These are phyloP conservation scores for Erodium chrysanthum DNA, from an alignment of 441 rosid genomes.

Conservation along the genomic window DNA sequence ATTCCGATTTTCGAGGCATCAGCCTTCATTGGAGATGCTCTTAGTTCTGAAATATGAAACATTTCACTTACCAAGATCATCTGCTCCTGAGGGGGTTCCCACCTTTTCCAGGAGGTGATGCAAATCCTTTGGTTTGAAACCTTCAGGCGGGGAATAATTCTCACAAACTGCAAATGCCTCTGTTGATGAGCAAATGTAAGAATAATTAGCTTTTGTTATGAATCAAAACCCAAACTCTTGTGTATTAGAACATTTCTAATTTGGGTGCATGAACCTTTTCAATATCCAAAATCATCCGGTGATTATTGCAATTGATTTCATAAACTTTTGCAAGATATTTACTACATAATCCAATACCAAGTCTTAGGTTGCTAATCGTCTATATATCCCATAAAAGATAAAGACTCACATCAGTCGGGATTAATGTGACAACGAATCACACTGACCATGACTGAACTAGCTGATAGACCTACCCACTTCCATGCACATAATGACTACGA, in stretches of 20 bases:
- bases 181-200: conserved; percentile 24
- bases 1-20: no score
- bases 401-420: not conserved
- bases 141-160: conserved; percentile 83
- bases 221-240: not conserved
- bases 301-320: not conserved
- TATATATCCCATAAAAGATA: not conserved
- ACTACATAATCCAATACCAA: not conserved
- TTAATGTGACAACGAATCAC: no score
- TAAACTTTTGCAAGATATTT: not conserved
- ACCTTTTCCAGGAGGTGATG: conserved; percentile 79
- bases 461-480: no score
- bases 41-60: not conserved
- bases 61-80: conserved; percentile 54
- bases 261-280: not conserved
- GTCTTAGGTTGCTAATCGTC: not conserved
- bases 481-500: no score
- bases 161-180: conserved; percentile 98
- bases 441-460: no score
- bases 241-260: not conserved
- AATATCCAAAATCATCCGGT: not conserved
- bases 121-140: conserved; percentile 72
- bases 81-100: conserved; percentile 85
- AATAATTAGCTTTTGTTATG: conserved; percentile 17
- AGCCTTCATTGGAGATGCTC: no score